Evolutionary conservation across 2,329 filamentous ascomycete species (phyloP).

Genomic region (Trichoderma brevicompactum): DNA sequence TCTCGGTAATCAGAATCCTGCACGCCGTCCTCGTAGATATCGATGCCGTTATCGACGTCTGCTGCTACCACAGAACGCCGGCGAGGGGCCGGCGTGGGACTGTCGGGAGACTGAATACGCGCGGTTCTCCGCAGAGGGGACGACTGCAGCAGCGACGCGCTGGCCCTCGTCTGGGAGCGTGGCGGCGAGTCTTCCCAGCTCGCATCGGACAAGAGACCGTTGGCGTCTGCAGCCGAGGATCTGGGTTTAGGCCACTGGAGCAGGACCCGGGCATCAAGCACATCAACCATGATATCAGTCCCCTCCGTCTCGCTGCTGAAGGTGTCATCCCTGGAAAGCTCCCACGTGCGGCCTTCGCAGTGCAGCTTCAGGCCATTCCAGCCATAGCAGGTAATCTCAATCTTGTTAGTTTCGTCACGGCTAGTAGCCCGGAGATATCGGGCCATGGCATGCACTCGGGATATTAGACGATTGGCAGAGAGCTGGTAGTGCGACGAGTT

Average conservation of each 20-base stretch:
- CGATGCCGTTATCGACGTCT: constrained; percentile 52
- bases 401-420: constrained; percentile 71
- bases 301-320: constrained; percentile 89
- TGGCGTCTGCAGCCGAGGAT: constrained; percentile 41
- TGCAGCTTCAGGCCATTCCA: constrained; percentile 97
- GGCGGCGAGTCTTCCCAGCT: constrained; percentile 70
- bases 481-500: constrained; percentile 96
- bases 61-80: constrained; percentile 52
- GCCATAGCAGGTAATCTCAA: constrained; percentile 89
- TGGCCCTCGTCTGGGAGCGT: constrained; percentile 37
- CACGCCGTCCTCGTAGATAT: constrained; percentile 74
- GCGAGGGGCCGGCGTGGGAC: constrained; percentile 59
- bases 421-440: constrained; percentile 74
- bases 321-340: constrained; percentile 83
- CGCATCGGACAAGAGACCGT: constrained; percentile 65
- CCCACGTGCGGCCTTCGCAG: constrained; percentile 85
- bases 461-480: constrained; percentile 88
- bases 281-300: constrained; percentile 91
- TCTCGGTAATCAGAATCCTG: constrained; percentile 40
- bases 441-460: constrained; percentile 89
- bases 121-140: constrained; percentile 61
- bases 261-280: constrained; percentile 88
- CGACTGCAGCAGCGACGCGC: constrained; percentile 57
- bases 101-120: constrained; percentile 75
- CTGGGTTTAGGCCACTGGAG: constrained; percentile 79